Base-by-base conservation (phyloP, 2,329 filamentous ascomycete species). In the Fusarium nisikadoi region DNA sequence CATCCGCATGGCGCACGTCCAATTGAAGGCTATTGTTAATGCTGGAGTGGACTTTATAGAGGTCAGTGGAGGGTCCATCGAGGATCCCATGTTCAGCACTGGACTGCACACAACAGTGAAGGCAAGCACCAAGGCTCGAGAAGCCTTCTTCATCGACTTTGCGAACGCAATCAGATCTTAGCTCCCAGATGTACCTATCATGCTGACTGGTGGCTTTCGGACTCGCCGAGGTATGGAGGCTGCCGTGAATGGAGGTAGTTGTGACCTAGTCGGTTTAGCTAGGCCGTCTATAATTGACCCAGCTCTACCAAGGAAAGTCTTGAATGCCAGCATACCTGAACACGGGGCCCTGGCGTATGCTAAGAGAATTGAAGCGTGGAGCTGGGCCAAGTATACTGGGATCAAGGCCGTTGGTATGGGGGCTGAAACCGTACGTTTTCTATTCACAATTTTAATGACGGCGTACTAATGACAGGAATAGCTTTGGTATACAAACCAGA, bases 71-170 rank as follows among this genome's bases (percentile, higher is more conserved):
- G 62, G 62, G 7, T 46, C n/a, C 2, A 62, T 62, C 7, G 62
- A 61, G 6, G 62, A 58, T 4, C 55, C 55, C 2, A 58, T 52
- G 55, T 58, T 58, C 17, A 58, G 58, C 23, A 33, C 39, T 20
- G 46, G 62, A 10, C 33, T 33, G 6, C 25, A 45, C 13, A 53
- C 46, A 6, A 29, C 47, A n/a, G 41, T 38, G 0, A 61, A 41
- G 29, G 61, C 49, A 17, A 61, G 61, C 6, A 61, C 46, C 1
- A 64, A 53, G 19, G 41, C 55, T 1, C 46, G 61, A 17, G 61
- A 64, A 25, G 61, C 61, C 1, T 64, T 61, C 25, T 64, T 64
- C 4, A 23, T 64, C 8, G 55, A 64, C 45, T 61, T 64, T 14
- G 46, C 62, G 6, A 45, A 41, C 1, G 35, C 46, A 0, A 53